These are phyloP conservation scores for Chamaecyparis obtusa DNA, from an alignment of 75 land plant genomes.

Conservation along the genomic window DNA sequence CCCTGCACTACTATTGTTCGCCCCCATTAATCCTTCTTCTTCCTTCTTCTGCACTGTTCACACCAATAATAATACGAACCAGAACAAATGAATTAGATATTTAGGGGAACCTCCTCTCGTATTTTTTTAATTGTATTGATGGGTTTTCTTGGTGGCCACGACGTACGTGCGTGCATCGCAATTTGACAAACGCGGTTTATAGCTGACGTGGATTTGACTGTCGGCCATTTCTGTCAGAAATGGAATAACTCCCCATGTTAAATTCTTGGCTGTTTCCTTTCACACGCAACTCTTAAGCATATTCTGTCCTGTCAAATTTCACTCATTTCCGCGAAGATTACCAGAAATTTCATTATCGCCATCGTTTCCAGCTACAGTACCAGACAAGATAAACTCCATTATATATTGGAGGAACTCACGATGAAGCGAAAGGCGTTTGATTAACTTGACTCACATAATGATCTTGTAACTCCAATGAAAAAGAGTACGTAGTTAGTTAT, in stretches of 20 bases:
- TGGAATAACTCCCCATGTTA: background rate
- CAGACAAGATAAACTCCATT: too few species aligned
- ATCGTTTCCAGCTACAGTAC: too few species aligned
- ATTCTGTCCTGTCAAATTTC: too few species aligned
- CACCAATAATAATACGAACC: background rate
- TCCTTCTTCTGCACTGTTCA: background rate
- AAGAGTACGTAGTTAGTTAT: too few species aligned
- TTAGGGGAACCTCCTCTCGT: background rate
- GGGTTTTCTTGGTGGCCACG: background rate
- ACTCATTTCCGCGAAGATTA: too few species aligned
- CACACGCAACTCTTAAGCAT: too few species aligned
- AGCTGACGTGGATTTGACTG: background rate
- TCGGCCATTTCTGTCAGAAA: background rate
- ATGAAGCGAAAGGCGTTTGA: too few species aligned
- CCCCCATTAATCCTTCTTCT: background rate
- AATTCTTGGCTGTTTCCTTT: too few species aligned
- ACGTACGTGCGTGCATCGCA: background rate
- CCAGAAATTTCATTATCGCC: too few species aligned
- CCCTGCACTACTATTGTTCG: background rate
- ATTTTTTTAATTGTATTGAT: background rate
- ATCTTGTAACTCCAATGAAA: too few species aligned
- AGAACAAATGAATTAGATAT: background rate
- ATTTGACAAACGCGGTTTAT: background rate
- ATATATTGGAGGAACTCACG: too few species aligned
- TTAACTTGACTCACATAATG: too few species aligned